phyloP scores from a whole-genome alignment of 2,329 filamentous ascomycete species.

The Fonsecaea multimorphosa region DNA sequence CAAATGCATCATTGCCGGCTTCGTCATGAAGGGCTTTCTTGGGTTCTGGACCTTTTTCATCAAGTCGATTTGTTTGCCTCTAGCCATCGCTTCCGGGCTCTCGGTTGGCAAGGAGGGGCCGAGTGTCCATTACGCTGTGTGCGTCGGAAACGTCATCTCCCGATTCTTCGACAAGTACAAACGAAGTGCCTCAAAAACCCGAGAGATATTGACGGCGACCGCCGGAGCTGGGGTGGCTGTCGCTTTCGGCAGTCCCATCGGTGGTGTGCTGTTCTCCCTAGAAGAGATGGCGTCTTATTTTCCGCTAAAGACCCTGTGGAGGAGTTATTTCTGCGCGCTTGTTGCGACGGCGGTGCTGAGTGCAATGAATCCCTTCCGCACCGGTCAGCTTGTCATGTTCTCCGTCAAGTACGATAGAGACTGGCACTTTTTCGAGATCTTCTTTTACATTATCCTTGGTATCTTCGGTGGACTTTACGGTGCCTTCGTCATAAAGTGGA shows the following conservation, averaged over 20 bases:
- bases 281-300: constrained; percentile 99
- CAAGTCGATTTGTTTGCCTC: constrained; percentile 87
- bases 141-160: constrained; percentile 95
- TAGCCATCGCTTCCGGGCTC: constrained; percentile 91
- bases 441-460: constrained; percentile 91
- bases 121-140: constrained; percentile 98
- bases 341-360: constrained; percentile 92
- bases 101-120: constrained; percentile 97
- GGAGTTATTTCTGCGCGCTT: constrained; percentile 96
- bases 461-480: constrained; percentile 94
- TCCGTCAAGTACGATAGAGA: constrained; percentile 93
- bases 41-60: constrained; percentile 90
- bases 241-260: constrained; percentile 96
- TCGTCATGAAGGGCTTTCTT: constrained; percentile 98
- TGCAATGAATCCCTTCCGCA: constrained; percentile 96
- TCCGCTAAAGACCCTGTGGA: constrained; percentile 95
- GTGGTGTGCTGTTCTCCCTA: constrained; percentile 92
- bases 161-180: constrained; percentile 91
- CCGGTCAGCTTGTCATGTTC: constrained; percentile 98
- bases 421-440: constrained; percentile 96
- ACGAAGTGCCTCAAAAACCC: constrained; percentile 88
- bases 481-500: constrained; percentile 98
- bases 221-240: constrained; percentile 95
- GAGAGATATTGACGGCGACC: constrained; percentile 92
- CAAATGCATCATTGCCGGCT: constrained; percentile 98